Base-by-base conservation (phyloP, 331 rosid genomes). In the Pyracantha coccinea region DNA sequence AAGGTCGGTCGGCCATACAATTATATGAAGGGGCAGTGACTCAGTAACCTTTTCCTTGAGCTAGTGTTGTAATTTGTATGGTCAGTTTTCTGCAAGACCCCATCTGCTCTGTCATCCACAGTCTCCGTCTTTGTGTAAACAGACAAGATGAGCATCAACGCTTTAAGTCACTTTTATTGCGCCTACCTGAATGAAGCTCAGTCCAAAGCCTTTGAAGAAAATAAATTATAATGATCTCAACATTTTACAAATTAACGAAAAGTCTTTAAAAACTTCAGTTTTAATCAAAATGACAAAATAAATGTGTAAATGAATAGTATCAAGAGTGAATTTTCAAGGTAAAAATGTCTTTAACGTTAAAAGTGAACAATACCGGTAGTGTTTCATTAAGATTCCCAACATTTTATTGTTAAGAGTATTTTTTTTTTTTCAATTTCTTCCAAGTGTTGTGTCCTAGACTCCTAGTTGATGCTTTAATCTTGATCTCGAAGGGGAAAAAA, bases 1-100 rank as follows among this genome's bases (percentile, higher is more conserved):
- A 78, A 27, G 74, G 78, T 69, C 25, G 64, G 86, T 72, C 68
- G 77, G 64, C 84, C n/a, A 66, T 62, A 53, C 80, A 72, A 45
- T 79, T 5, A n/a, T 71, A 47, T n/a, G n/a, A n/a, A n/a, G n/a
- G 47, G 66, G 14, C 45, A 10, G 45, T 3, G 14, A 38, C 14
- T 35, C 44, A 0, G 38, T 33, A 33, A 33, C 38, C 44, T n/a
- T 33, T 71, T 72, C 52, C 32, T 52, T 25, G 4, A 68, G 19
- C 62, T 24, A 2, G 1, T 27, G 8, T 54, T 67, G 66, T 33
- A 25, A 33, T 35, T n/a, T 53, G 20, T 0, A 29, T 29, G 75
- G 2, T 45, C 12, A 23, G 11, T 27, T 62, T 38, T 66, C 15
- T 27, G 4, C 45, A 41, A n/a, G 45, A 6, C 27, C 74, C 63